A percentile compares a stretch with the other conserved stretches of the same genome.
Evolutionary conservation across 1,139 yeast genomes (phyloP).

Genomic region (Citeromyces hawaiiensis): DNA sequence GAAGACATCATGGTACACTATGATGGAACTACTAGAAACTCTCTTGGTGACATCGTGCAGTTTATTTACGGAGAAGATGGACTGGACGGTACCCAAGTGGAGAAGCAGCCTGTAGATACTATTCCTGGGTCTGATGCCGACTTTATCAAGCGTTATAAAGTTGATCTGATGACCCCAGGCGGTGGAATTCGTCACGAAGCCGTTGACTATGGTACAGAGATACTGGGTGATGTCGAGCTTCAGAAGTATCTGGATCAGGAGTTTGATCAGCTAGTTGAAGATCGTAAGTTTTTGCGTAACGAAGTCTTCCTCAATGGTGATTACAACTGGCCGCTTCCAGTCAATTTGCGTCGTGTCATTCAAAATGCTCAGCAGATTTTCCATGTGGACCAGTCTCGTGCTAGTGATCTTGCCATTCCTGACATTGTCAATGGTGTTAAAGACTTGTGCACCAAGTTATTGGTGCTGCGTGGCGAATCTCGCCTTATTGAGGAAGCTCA

Average conservation of each 20-base stretch:
- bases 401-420: constrained; percentile 77
- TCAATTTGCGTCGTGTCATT: constrained; percentile 88
- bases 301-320: constrained; percentile 88
- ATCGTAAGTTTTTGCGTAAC: constrained; percentile 69
- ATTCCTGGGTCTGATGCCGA: constrained; percentile 84
- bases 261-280: constrained; percentile 60
- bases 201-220: constrained; percentile 83
- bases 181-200: constrained; percentile 55
- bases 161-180: constrained; percentile 69
- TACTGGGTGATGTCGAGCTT: constrained; percentile 76
- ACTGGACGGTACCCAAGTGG: constrained; percentile 95
- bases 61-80: constrained; percentile 99
- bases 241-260: constrained; percentile 79
- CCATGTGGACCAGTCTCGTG: constrained; percentile 83
- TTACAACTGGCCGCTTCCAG: constrained; percentile 95
- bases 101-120: constrained; percentile 92
- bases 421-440: constrained; percentile 72
- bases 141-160: constrained; percentile 75
- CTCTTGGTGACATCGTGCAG: constrained; percentile 91
- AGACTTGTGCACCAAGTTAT: constrained; percentile 49
- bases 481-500: constrained; percentile 74
- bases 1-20: constrained; percentile 99
- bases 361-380: constrained; percentile 97
- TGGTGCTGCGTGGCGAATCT: constrained; percentile 77
- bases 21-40: constrained; percentile 97